Evolutionary conservation across 177 flowering plant genomes (phyloP).

Genomic region (Vitis hybrid): DNA sequence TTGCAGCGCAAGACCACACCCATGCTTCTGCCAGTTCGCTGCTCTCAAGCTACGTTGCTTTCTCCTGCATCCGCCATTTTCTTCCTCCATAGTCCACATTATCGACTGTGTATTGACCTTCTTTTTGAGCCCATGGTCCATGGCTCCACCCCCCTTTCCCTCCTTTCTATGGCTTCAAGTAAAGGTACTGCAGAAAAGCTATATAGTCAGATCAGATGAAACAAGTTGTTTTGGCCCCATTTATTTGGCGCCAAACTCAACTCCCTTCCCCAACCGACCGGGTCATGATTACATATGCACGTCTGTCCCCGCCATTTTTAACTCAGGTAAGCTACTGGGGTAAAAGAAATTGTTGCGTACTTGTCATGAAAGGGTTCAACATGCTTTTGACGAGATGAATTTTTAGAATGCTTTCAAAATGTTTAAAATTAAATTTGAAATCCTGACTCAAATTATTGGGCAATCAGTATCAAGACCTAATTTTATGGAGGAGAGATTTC

Average conservation of each 20-base stretch:
- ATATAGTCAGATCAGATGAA: neutral
- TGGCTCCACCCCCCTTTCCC: slow-evolving; percentile 2
- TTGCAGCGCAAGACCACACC: neutral
- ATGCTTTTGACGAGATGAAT: neutral
- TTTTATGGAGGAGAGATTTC: no score
- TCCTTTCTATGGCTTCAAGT: slow-evolving; percentile 7
- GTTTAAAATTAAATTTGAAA: no score
- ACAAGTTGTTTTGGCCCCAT: neutral
- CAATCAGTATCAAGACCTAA: no score
- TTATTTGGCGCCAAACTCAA: slow-evolving; percentile 9
- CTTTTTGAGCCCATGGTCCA: neutral
- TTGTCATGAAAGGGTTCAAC: no score
- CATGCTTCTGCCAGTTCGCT: neutral
- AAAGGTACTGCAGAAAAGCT: slow-evolving; percentile 4
- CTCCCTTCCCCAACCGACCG: neutral
- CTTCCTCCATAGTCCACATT: neutral
- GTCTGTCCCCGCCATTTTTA: no score
- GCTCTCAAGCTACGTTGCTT: neutral
- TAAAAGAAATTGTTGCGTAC: no score
- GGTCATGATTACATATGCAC: no score
- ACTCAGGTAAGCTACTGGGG: no score
- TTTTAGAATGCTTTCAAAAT: neutral
- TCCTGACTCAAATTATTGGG: no score
- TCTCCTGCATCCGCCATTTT: neutral
- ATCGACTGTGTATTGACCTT: neutral